Evolutionary conservation across 2,329 filamentous ascomycete species (phyloP), one percentile per base, ranked within the genome.

Genomic region (Paraconiothyrium sp.): DNA sequence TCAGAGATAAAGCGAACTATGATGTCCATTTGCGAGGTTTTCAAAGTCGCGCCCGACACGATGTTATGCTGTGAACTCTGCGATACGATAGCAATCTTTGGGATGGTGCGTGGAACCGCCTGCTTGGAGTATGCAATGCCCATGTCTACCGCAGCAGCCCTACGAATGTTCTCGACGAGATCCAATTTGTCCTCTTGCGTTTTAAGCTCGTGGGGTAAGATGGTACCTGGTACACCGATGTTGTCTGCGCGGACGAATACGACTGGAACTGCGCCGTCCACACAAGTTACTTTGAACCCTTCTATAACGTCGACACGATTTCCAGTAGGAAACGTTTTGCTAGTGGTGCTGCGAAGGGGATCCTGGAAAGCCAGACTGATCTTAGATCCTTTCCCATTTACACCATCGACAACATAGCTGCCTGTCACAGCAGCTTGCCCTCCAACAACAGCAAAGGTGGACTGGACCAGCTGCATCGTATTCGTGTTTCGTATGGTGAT

Each of bases 401-500:
- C 89, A 0, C 89, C 89, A 68, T 90, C 89, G 64, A 91, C 89
- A 1, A 79, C 76, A 69, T 89, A 89, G 11, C 85, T 81, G 0
- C 88, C 89, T 13, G 62, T 66, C 14, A 82, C 78, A 2, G 81
- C 81, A 2, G 85, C 81, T 60, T 86, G 81, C 0, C 78, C 81
- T 1, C 81, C 82, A 0, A 78, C 72, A 2, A 89, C 81, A 0
- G 80, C 77, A 65, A 91, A 91, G 0, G 80, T 84, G 1, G 86
- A 83, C 46, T 84, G 77, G 59, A 92, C 86, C 30, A 89, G 74
- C 71, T 92, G 92, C 20, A 79, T 78, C 0, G 90, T 93, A 67
- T 93, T 93, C 1, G 89, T 92, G 73, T 93, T 93, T 69, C 85
- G 83, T 41, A 92, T 87, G 58, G 85, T 81, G 13, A 92, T 84